Base-by-base conservation (phyloP, 2,329 filamentous ascomycete species). In the Neonectria magnoliae region DNA sequence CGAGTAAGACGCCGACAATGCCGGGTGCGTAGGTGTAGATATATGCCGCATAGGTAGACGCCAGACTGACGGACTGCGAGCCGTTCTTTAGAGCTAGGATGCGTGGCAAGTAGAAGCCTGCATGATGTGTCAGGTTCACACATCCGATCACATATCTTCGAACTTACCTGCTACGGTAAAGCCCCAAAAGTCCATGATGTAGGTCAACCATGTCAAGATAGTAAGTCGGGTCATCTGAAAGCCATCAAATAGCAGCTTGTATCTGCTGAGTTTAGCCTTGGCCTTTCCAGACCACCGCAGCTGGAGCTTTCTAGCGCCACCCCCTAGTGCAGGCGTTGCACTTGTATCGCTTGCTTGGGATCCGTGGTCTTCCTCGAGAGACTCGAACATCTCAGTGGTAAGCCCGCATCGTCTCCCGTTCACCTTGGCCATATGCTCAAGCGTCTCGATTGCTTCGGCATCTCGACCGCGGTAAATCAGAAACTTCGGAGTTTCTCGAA, bases 1-100 rank as follows among this genome's bases (percentile, higher is more conserved):
- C 85, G 2, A 86, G 71, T 0, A 86, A 73, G 1, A 87, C 85
- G 22, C 83, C 85, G 0, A 85, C 62, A 9, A 85, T 82, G 3
- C 85, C 84, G 0, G 84, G 84, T 0, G 82, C 77, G 73, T 87
- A 87, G 2, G 85, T 87, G 69, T 84, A 84, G 36, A 87, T 81
- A 72, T 87, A 87, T 4, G 80, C 82, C 18, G 83, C 81, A 67
- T 87, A 87, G 0, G 84, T 87, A 9, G 69, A 80, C 71, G 56
- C 70, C 11, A 87, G 78, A 3, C 81, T 80, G 4, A 83, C 76
- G 4, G 79, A 69, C 11, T 81, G 76, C 1, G 76, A 77, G 14
- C 81, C 81, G 60, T 87, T 86, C 69, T 87, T 87, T n/a, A 81
- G 66, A 4, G 83, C 82, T 2, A 87, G 75, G 53, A 87, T 85